phyloP scores from a whole-genome alignment of 2,329 filamentous ascomycete genomes.

The Chaetoscypha palmicola region DNA sequence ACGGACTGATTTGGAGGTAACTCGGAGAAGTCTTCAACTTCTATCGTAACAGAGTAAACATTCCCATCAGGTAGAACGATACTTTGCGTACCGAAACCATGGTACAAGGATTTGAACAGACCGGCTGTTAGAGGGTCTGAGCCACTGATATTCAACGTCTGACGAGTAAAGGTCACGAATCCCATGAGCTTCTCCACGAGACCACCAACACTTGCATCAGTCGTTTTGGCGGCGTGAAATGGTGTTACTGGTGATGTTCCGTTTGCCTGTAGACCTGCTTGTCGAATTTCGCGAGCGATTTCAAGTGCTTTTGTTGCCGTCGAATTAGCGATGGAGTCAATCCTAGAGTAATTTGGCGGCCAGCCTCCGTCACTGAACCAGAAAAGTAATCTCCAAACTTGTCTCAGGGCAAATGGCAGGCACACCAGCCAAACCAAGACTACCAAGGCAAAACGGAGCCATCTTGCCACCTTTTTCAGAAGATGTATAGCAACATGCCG shows the following conservation, averaged over 20 bases:
- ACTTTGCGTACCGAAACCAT: slow-evolving; percentile 21
- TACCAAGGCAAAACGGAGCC: slow-evolving; percentile 73
- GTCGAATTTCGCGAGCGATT: slow-evolving; percentile 21
- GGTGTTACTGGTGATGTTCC: slow-evolving; percentile 28
- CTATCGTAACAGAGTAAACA: slow-evolving; percentile 11
- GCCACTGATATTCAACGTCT: slow-evolving; percentile 23
- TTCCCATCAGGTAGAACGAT: slow-evolving; percentile 9
- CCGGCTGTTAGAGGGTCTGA: slow-evolving; percentile 24
- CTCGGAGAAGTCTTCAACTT: slow-evolving; percentile 5
- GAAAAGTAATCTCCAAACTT: slow-evolving; percentile 88
- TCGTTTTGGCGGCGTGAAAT: slow-evolving; percentile 30
- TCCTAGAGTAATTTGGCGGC: slow-evolving; percentile 18
- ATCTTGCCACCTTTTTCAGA: slow-evolving; percentile 64
- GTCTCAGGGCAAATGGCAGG: slow-evolving; percentile 84
- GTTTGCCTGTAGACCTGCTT: slow-evolving; percentile 22
- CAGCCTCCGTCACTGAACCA: slow-evolving; percentile 48
- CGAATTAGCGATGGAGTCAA: slow-evolving; percentile 11
- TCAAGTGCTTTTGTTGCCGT: slow-evolving; percentile 19
- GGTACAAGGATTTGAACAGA: slow-evolving; percentile 25
- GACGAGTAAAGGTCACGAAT: slow-evolving; percentile 24
- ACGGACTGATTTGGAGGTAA: slow-evolving; percentile 35
- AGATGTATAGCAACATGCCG: slow-evolving; percentile 70
- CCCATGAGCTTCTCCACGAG: slow-evolving; percentile 33
- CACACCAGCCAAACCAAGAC: slow-evolving; percentile 80
- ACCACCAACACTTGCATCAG: slow-evolving; percentile 32